A percentile compares a stretch with the other conserved stretches of the same genome.
Evolutionary conservation across 805 yeast genomes (phyloP).

Genomic region (Teunomyces funiuensis): DNA sequence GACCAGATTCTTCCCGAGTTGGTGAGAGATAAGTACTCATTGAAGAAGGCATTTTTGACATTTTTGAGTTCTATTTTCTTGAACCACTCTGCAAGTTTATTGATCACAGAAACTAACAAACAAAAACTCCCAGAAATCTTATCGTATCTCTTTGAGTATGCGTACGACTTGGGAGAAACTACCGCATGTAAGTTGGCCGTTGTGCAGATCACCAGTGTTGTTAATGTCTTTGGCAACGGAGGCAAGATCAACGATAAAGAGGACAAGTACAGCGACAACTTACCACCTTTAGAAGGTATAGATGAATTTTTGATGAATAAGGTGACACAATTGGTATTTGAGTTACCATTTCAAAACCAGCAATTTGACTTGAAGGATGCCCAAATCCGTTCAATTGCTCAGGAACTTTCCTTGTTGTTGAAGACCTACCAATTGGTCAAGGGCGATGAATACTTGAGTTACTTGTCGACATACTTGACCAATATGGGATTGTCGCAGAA

Average conservation of each 20-base stretch:
- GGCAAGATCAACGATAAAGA: conserved; percentile 56
- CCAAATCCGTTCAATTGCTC: conserved; percentile 68
- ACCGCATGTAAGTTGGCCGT: conserved; percentile 67
- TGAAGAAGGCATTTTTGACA: conserved; percentile 70
- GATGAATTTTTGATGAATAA: conserved; percentile 69
- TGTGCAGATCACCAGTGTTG: conserved; percentile 63
- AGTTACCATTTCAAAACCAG: conserved; percentile 72
- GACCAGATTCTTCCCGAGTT: conserved; percentile 55
- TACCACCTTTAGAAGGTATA: conserved; percentile 63
- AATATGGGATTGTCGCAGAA: conserved; percentile 56
- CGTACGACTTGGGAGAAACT: conserved; percentile 63
- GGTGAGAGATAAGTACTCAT: conserved; percentile 58
- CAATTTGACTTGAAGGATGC: conserved; percentile 74
- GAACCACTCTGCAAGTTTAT: conserved; percentile 76
- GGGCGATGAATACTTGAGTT: conserved; percentile 44
- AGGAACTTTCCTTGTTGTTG: conserved; percentile 71
- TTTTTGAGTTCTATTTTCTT: conserved; percentile 68
- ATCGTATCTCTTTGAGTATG: conserved; percentile 61
- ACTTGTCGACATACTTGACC: conserved; percentile 55
- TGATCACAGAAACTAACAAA: conserved; percentile 68
- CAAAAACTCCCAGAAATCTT: conserved; percentile 59
- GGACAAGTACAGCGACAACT: conserved; percentile 51
- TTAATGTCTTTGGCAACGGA: conserved; percentile 59
- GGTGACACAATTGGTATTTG: conserved; percentile 66
- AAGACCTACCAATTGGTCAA: conserved; percentile 53